Evolutionary conservation across 106 monocot genomes (phyloP).

Genomic region (Chionographis japonica): DNA sequence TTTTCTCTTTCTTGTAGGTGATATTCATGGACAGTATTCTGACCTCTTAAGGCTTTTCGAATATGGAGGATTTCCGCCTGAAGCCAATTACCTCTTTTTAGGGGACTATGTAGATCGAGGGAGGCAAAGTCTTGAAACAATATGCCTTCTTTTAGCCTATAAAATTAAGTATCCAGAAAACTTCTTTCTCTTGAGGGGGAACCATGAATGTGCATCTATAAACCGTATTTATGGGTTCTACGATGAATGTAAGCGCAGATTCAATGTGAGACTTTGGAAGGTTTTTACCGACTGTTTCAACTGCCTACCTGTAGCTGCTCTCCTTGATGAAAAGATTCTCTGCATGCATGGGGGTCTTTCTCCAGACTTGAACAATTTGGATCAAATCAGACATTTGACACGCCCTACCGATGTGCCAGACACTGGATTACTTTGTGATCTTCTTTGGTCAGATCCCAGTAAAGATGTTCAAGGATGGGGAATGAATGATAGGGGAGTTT

Average conservation of each 20-base stretch:
- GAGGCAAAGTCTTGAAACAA: constrained; percentile 46
- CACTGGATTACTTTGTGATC: constrained; percentile 43
- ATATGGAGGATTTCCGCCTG: constrained; percentile 39
- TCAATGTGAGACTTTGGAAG: constrained; percentile 39
- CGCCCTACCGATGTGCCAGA: constrained; percentile 50
- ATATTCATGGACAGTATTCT: constrained; percentile 49
- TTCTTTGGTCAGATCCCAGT: constrained; percentile 52
- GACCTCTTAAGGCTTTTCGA: constrained; percentile 42
- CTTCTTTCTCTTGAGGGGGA: constrained; percentile 43
- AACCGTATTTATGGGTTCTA: constrained; percentile 45
- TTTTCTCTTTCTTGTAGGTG: constrained; percentile 27
- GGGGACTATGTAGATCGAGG: constrained; percentile 53
- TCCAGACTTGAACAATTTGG: constrained; percentile 36
- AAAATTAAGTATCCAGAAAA: constrained; percentile 52
- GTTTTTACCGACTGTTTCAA: constrained; percentile 46
- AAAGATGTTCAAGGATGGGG: constrained; percentile 36
- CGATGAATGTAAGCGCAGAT: constrained; percentile 50
- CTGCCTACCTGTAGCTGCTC: constrained; percentile 48
- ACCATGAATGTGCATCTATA: constrained; percentile 38
- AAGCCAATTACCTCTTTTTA: constrained; percentile 43
- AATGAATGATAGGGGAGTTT: constrained; percentile 32
- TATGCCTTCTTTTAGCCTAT: constrained; percentile 55
- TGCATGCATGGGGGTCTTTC: constrained; percentile 61
- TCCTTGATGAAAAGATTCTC: constrained; percentile 40
- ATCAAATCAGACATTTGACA: constrained; percentile 32